Evolutionary conservation across 345 rosid species (phyloP).

Genomic region (Sisymbrium altissimum): DNA sequence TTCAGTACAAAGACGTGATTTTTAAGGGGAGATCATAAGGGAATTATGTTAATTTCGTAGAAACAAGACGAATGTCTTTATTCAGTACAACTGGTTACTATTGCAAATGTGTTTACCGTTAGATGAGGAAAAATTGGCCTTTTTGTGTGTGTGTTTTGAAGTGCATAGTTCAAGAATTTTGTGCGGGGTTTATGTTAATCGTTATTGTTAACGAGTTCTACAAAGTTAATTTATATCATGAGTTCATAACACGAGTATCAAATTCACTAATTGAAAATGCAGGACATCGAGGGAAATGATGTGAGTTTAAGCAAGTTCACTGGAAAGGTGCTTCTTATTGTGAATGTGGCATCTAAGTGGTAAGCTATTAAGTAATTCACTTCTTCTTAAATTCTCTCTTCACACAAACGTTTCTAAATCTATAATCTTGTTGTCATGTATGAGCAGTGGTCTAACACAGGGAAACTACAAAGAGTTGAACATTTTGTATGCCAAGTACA

Average conservation of each 20-base stretch:
- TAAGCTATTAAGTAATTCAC: constrained; percentile 9
- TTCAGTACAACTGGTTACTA: not conserved
- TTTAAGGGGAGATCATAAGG: not conserved
- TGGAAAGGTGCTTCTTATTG: constrained; percentile 84
- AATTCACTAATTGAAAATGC: constrained; percentile 8
- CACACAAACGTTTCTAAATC: not conserved
- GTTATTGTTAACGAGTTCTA: not conserved
- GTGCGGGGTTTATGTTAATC: not conserved
- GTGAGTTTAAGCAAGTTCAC: constrained; percentile 55
- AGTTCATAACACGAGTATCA: not conserved
- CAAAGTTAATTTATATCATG: not conserved
- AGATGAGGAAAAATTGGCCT: not conserved
- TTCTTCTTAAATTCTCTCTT: not conserved
- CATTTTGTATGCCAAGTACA: constrained; percentile 73
- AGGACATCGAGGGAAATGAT: constrained; percentile 78
- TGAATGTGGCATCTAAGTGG: constrained; percentile 98
- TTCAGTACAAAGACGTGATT: not conserved
- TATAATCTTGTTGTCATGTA: constrained; percentile 2
- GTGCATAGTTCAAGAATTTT: not conserved
- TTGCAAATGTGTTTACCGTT: not conserved
- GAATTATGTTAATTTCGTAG: not conserved
- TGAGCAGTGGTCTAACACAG: constrained; percentile 72
- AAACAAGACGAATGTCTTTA: not conserved
- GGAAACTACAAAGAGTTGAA: constrained; percentile 89
- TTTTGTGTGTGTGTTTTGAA: not conserved